Evolutionary conservation across 805 yeast genomes (phyloP).

Genomic region (Allodekkera sacchari): DNA sequence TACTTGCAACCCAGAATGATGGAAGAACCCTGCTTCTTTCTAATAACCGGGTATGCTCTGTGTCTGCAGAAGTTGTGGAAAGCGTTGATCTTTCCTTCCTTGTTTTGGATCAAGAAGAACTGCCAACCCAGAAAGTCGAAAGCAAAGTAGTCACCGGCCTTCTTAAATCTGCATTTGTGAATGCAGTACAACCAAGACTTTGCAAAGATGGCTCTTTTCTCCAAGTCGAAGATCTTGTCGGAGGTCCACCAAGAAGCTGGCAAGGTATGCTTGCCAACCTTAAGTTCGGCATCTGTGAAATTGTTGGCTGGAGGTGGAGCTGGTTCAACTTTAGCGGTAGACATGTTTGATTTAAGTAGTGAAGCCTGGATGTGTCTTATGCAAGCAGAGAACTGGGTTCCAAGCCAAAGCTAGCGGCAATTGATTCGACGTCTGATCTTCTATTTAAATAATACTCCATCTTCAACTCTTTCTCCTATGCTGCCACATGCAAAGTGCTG

Average conservation of each 20-base stretch:
- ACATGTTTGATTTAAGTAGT: too few species aligned
- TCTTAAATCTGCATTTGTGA: conserved; percentile 43
- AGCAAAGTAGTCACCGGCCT: conserved; percentile 50
- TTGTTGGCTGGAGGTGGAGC: neutral
- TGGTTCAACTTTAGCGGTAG: too few species aligned
- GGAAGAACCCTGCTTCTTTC: conserved; percentile 52
- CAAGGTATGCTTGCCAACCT: conserved; percentile 38
- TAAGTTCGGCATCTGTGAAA: neutral
- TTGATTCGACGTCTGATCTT: too few species aligned
- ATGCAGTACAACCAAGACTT: conserved; percentile 49
- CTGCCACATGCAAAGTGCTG: too few species aligned
- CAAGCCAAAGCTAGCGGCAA: too few species aligned
- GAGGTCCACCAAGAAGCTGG: conserved; percentile 66
- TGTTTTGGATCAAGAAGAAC: conserved; percentile 47
- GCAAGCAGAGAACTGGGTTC: too few species aligned
- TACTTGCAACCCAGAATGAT: conserved; percentile 50
- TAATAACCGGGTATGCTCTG: conserved; percentile 54
- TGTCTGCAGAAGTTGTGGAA: conserved; percentile 62
- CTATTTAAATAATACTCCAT: too few species aligned
- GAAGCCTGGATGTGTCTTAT: too few species aligned
- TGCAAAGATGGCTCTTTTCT: conserved; percentile 48
- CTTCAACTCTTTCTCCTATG: too few species aligned
- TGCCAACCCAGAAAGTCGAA: conserved; percentile 44
- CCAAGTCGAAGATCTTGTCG: conserved; percentile 48
- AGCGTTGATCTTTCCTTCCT: conserved; percentile 44